Evolutionary conservation across 345 rosid genomes (phyloP), one percentile per base, ranked within the genome.

Genomic region (Raphanus sativus): DNA sequence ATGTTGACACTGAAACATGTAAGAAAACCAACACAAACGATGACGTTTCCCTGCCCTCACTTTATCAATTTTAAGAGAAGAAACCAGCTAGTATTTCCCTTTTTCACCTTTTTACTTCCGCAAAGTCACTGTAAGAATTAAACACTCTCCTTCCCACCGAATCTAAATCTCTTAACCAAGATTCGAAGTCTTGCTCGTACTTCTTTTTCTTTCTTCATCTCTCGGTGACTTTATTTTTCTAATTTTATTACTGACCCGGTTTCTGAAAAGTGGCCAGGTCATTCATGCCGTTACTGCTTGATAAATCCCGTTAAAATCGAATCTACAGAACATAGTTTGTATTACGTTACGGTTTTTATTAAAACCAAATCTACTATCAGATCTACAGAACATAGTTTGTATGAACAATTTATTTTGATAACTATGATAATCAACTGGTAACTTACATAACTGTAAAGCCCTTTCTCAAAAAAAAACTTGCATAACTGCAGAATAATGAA

Each of bases 1-100:
- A 40, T 65, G 67, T 65, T 77, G 76, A 77, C 81, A 77, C 76
- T 77, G 71, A 71, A 77, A 71, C 76, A 77, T 77, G 81, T 56
- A 70, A 77, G 61, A 17, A 70, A 71, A 29, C 71, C 67, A 70
- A 55, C 62, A 16, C 7, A 71, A 77, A 71, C 72, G 76, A 56
- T 77, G 81, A 77, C 76, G 81, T 77, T 77, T 77, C 76, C 5
- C 76, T 77, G 67, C 52, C 5, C 52, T 77, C 52, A 65, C 71
- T 30, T 70, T 70, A 55, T 77, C 52, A 26, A 69, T 69, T 10
- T 54, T 48, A 68, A 38, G 68, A 68, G 62, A 76, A 45, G 36
- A 45, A n/a, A 29, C 24, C 30, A 48, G 74, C 66, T 77, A 40
- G 42, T 40, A 77, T 64, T 70, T 29, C 5, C 36, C 71, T 24